Base-by-base conservation (phyloP, 768 basidiomycete species). In the Termitomyces heimii region DNA sequence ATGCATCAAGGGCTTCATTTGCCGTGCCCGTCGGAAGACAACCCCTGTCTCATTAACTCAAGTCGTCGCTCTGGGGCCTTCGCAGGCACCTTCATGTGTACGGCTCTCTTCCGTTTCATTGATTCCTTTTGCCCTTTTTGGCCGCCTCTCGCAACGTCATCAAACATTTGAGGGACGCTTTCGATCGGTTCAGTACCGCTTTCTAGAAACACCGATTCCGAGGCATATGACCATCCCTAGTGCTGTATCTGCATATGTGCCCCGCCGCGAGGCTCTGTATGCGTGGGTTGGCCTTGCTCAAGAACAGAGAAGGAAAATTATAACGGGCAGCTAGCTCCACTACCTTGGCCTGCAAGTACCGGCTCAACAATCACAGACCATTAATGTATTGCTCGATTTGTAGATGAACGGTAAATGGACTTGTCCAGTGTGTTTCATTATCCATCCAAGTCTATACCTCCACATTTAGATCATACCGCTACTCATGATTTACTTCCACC, bases 1-100 rank as follows among this genome's bases (percentile, higher is more conserved):
- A 12, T 82, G 78, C 54, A 28, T 84, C 45, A 72, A 70, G 57
- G 81, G 81, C 1, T 78, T 82, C 59, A 32, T 77, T 37, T 72
- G 73, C 60, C 57, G 67, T 47, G 58, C 61, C 16, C 47, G 35
- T 32, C 44, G 53, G 31, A 35, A 40, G 26, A 31, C 48, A n/a
- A 26, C 46, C 18, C 56, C 53, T 50, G 29, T 53, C 0, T 22
- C 51, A 28, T 42, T 1, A n/a, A 57, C 34, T n/a, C 31, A 31
- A 34, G 37, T 20, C 10, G 54, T 46, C 39, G n/a, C 40, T 18
- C 37, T 24, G 5, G 18, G n/a, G 35, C 22, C 45, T n/a, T 18
- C 53, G 18, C 12, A 34, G 1, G 14, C 43, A 34, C 24, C 40
- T 3, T 26, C 54, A 20, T 24, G 35, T 5, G 4, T 24, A 24